phyloP scores from a whole-genome alignment of 2,329 filamentous ascomycete genomes.

The Xylariomycetidae sp. region DNA sequence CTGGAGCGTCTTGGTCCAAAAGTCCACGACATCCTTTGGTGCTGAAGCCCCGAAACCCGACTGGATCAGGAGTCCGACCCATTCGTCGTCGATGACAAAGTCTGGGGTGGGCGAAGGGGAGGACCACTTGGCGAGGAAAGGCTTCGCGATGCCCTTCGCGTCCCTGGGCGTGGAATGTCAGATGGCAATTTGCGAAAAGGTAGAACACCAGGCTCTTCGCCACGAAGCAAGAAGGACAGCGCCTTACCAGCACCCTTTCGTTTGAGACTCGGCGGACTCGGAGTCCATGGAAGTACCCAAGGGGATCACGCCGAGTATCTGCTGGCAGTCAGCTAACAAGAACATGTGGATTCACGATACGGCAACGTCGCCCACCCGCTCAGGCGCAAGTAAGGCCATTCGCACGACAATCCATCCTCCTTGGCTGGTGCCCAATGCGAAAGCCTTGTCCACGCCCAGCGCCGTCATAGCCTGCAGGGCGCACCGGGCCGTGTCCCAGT shows the following conservation, averaged over 20 bases:
- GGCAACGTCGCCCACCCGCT: conserved; percentile 36
- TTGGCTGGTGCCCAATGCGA: conserved; percentile 45
- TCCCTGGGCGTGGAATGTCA: conserved; percentile 30
- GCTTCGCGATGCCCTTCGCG: conserved; percentile 32
- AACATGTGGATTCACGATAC: too few species aligned
- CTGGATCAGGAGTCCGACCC: conserved; percentile 37
- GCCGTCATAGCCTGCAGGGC: conserved; percentile 49
- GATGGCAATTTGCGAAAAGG: too few species aligned
- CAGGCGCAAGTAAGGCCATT: conserved; percentile 45
- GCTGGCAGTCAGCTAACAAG: conserved; percentile 1
- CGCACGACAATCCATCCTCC: conserved; percentile 45
- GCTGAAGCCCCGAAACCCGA: conserved; percentile 40
- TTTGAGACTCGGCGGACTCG: conserved; percentile 40
- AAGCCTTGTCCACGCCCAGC: conserved; percentile 40
- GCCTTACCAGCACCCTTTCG: conserved; percentile 37
- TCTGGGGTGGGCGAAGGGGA: conserved; percentile 34
- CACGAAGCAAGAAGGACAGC: background rate
- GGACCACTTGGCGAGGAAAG: conserved; percentile 38
- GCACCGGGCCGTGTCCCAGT: conserved; percentile 50
- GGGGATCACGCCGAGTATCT: conserved; percentile 42
- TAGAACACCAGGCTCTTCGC: background rate
- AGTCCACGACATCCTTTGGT: conserved; percentile 30
- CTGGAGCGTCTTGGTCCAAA: conserved; percentile 41
- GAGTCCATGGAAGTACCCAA: conserved; percentile 49
- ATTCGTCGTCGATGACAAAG: conserved; percentile 41